Evolutionary conservation across 768 basidiomycete species (phyloP), one percentile per base, ranked within the genome.

Genomic region (Boletus eberwhitei): DNA sequence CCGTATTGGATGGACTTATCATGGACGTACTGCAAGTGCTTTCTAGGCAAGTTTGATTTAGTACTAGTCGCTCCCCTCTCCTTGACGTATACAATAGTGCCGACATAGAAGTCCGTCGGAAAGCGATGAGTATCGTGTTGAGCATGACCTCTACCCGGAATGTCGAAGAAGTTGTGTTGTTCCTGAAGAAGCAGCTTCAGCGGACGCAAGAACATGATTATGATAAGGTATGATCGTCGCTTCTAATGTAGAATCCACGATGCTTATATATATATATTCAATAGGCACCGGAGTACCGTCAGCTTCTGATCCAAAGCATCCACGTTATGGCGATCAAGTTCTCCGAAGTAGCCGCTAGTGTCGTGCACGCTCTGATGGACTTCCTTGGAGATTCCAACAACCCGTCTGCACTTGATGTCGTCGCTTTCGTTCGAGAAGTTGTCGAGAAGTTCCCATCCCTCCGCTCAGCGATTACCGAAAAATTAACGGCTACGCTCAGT

Each of bases 161-260:
- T 59, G 93, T 98, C 14, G 97, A 98, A 66, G 97, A 98, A 48
- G 93, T 98, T 2, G 95, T 96, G 1, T 68, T 89, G 3, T 96
- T 97, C 83, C 78, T 99, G 64, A 98, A 98, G 81, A 99, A 98
- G 72, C 95, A 98, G 66, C 78, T 99, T n/a, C 84, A 90, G 64
- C 87, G 85, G 68, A 98, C 96, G 0, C 85, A 97, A 61, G 94
- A 96, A 61, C 81, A 86, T 39, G 91, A 94, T 53, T 90, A 87
- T 58, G 96, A 98, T 69, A 98, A 98, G 80, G 93, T 91, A 31
- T 4, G 37, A 51, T 35, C 43, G 9, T 41, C 35, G 0, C 9
- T 31, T 40, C 13, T 21, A 6, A 5, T 24, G 19, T 31, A 21
- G 22, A 36, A 44, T 38, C 19, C 5, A 37, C 12, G 5, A 21